Evolutionary conservation across 208 protist genomes (phyloP), one percentile per base, ranked within the genome.

Genomic region (Naegleria gruberi): DNA sequence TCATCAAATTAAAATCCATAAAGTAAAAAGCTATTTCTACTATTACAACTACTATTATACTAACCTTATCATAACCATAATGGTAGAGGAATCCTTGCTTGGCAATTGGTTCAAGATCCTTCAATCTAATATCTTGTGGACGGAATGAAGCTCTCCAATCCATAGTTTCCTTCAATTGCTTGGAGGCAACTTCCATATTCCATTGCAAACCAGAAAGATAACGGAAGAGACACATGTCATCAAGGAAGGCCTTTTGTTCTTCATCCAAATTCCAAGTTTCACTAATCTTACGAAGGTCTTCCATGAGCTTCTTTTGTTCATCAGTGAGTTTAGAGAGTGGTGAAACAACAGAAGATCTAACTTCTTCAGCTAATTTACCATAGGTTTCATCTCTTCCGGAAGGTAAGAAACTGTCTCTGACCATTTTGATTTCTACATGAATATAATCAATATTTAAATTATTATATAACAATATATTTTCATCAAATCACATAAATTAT

Each of bases 141-240:
- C n/a, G 41, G n/a, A 41, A 87, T 23, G 12, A 5, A n/a, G 6
- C 12, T 87, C 82, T 87, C 82, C 82, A 87, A 6, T 46, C 82
- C 41, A 87, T 34, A 51, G 82, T 87, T 87, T 87, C 82, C n/a
- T 87, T 87, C n/a, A 87, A 55, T 55, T 87, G 82, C n/a, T 87
- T 55, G 17, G 6, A 26, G 37, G 82, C 43, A 41, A 55, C 26
- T 8, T 87, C 44, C n/a, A 87, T n/a, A 41, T 87, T 26, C 82
- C 82, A 87, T 55, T 87, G 12, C 17, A 87, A 41, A 55, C 82
- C 82, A 55, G n/a, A 41, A 34, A 87, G n/a, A 30, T 86, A 86
- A 15, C 82, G 41, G 82, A 55, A 87, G n/a, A 87, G 37, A 40
- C 82, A 87, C 82, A 87, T 41, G 1, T 87, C 82, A 87, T 87